Base-by-base conservation (phyloP, 2,329 filamentous ascomycete species). In the Didymella pomorum region DNA sequence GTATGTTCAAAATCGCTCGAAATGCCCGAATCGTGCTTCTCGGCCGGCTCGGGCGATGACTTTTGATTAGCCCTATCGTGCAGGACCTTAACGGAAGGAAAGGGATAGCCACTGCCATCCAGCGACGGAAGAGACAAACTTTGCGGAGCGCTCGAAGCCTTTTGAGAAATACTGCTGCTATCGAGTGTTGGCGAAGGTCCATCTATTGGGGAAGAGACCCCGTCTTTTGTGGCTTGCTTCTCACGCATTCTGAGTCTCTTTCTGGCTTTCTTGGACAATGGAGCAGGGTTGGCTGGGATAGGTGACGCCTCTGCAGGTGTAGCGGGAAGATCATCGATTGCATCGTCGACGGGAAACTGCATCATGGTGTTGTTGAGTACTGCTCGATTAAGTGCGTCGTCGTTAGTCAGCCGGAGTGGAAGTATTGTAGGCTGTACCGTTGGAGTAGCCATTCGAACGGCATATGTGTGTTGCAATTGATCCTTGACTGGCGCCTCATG, bases 11-110 rank as follows among this genome's bases (percentile, higher is more conserved):
- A 58, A 1, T 47, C 44, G 14, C 14, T 54, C 6, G 64, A 68
- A 3, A 67, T 56, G 20, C 61, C 55, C 0, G 64, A 65, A 33
- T 66, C 59, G 50, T 58, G 60, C 53, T 64, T 63, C 29, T 52
- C 21, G 18, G 20, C 14, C 1, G 51, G 12, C 16, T 2, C 16
- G 5, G 3, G 16, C 11, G 37, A 10, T n/a, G 39, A 50, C 3
- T 21, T 23, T n/a, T 16, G 14, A 5, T 21, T 4, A 10, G 7
- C 14, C 2, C 16, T 5, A 11, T 39, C 37, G 12, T 46, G 6
- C 16, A 20, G 16, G 8, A n/a, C n/a, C 12, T 28, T 21, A 2
- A 11, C 16, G 1, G 39, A n/a, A n/a, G 29, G 31, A 10, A 28
- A 53, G 4, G 28, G 8, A 16, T 37, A 16, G 11, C 9, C n/a